These are phyloP conservation scores for Metschnikowia similis DNA, from an alignment of 805 yeast species.

Conservation along the genomic window DNA sequence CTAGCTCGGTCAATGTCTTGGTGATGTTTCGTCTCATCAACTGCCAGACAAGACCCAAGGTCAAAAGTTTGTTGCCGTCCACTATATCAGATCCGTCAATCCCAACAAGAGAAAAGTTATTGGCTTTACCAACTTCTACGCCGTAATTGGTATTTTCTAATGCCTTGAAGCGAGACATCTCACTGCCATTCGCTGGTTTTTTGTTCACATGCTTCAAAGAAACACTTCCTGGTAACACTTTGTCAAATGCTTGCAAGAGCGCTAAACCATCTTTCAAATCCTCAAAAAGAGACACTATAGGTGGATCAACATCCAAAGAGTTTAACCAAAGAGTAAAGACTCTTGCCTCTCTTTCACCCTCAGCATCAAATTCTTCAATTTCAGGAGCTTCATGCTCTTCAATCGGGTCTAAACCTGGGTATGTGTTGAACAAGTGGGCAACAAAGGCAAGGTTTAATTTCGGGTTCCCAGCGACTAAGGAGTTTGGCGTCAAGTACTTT, in stretches of 20 bases:
- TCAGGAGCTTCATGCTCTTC: constrained; percentile 89
- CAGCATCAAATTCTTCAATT: constrained; percentile 97
- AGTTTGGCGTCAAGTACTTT: constrained; percentile 89
- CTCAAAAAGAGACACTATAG: constrained; percentile 86
- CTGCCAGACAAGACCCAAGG: constrained; percentile 96
- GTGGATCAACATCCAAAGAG: constrained; percentile 93
- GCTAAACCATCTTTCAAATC: constrained; percentile 91
- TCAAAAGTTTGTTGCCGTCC: constrained; percentile 85
- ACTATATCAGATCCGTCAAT: constrained; percentile 97
- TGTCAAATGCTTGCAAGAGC: constrained; percentile 87
- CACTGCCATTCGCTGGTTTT: constrained; percentile 70
- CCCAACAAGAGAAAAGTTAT: constrained; percentile 90
- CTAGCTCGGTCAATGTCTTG: constrained; percentile 70
- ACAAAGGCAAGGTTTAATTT: constrained; percentile 95
- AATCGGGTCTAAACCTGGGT: constrained; percentile 94
- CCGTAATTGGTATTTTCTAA: constrained; percentile 97
- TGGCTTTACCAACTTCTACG: constrained; percentile 92
- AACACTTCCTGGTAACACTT: constrained; percentile 91
- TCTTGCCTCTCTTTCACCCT: constrained; percentile 98
- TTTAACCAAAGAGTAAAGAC: constrained; percentile 97
- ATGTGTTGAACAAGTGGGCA: constrained; percentile 93
- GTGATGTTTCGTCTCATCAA: constrained; percentile 94
- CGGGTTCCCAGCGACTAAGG: constrained; percentile 94
- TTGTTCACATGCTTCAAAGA: constrained; percentile 76
- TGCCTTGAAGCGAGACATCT: constrained; percentile 87